Percentiles rank a stretch among this genome's conserved stretches.
phyloP scores from a whole-genome alignment of 2,329 filamentous ascomycete genomes.

The Pseudocercospora cruenta region DNA sequence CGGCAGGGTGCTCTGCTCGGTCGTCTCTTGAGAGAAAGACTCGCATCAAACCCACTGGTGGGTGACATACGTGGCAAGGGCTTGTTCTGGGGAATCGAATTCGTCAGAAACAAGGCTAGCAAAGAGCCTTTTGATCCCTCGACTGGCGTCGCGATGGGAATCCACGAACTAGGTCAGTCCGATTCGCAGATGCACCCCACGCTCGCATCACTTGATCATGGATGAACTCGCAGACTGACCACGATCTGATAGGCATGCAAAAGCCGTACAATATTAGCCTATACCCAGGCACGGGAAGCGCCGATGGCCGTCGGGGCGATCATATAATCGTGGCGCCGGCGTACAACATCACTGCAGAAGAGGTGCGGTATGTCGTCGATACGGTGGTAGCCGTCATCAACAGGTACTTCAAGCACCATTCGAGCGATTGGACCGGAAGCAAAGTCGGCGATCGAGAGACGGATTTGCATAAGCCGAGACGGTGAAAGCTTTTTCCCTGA shows the following conservation, averaged over 20 bases:
- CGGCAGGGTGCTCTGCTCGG: slow-evolving; percentile 57
- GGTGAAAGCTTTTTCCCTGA: neutral
- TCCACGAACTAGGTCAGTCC: slow-evolving; percentile 56
- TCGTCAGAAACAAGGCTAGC: slow-evolving; percentile 58
- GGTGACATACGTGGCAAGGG: slow-evolving; percentile 66
- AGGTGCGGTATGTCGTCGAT: slow-evolving; percentile 61
- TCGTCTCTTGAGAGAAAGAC: slow-evolving; percentile 45
- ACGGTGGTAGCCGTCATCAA: slow-evolving; percentile 56
- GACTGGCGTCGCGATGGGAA: slow-evolving; percentile 49
- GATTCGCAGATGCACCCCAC: neutral
- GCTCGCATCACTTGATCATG: neutral
- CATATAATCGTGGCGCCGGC: slow-evolving; percentile 72
- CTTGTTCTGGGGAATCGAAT: slow-evolving; percentile 63
- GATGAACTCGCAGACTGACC: neutral
- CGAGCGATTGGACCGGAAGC: slow-evolving; percentile 6
- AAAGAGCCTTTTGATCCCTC: slow-evolving; percentile 58
- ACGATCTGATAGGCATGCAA: slow-evolving; percentile 41
- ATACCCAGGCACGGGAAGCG: slow-evolving; percentile 67
- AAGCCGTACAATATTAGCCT: slow-evolving; percentile 58
- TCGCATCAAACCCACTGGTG: slow-evolving; percentile 55
- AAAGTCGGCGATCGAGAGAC: neutral
- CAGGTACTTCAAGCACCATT: slow-evolving; percentile 46
- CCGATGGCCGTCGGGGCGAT: slow-evolving; percentile 64
- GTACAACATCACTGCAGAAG: slow-evolving; percentile 63
- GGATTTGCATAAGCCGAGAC: slow-evolving; percentile 8